Evolutionary conservation across 2,329 filamentous ascomycete species (phyloP), one percentile per base, ranked within the genome.

Genomic region (Emergomyces pasteurianus): DNA sequence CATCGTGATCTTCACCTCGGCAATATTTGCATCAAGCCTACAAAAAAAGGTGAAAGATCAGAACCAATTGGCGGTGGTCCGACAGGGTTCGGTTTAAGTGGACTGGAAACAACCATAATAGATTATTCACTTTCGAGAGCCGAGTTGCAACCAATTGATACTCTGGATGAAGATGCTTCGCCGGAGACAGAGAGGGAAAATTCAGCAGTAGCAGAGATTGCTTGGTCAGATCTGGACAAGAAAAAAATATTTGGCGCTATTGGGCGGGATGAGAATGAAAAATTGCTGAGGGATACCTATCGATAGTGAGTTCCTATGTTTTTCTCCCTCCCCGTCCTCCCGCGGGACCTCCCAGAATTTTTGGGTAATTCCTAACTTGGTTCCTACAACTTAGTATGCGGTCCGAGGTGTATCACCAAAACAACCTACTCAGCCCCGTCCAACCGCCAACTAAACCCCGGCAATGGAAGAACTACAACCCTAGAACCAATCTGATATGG

Each of bases 111-210:
- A 1, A 86, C 85, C 0, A 79, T 87, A 28, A 87, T 87, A 65
- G 85, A 87, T 69, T 87, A 87, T 70, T 86, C 85, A 1, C 78
- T 87, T 42, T 86, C 84, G 0, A 80, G 85, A n/a, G 83, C 83
- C 1, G 77, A 79, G 28, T 73, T 86, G 61, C 58, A 67, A 8
- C 52, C 66, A 10, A 65, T 64, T 10, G 66, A 70, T 53, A 66
- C 70, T 16, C 47, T 64, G 0, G 61, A 67, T 42, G 63, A 66
- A n/a, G 56, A 63, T 16, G 67, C 71, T 60, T 36, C 36, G 46
- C n/a, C 43, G 2, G n/a, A 9, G 31, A 6, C 16, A 9, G 8
- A 21, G 50, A 38, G n/a, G 10, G n/a, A 54, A 38, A 21, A 38
- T 23, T 9, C 31, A 6, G n/a, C 9, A 12, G 50, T 54, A 18